A percentile compares a stretch with the other conserved stretches of the same genome.
Conservation (phyloP, 345 rosid genomes). For the Brassica incana region DNA sequence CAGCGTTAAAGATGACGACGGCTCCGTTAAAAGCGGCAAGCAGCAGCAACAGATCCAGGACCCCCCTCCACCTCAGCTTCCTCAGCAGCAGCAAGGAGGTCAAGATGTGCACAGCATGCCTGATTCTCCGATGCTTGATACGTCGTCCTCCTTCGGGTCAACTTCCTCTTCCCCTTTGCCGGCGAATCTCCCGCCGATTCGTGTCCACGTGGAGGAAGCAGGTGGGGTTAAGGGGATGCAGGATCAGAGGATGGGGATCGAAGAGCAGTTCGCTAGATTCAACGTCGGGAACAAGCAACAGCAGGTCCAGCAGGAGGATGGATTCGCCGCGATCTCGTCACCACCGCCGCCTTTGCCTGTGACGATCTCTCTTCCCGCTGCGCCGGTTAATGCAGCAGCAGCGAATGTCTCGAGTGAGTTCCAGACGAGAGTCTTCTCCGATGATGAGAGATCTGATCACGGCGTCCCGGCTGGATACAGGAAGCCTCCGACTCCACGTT, state of each 20-base stretch:
- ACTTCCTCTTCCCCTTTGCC: conserved; percentile 85
- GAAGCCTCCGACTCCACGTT: conserved; percentile 51
- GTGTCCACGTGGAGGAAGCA: conserved; percentile 70
- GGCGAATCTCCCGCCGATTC: conserved; percentile 85
- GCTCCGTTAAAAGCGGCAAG: conserved; percentile 50
- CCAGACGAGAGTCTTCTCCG: conserved; percentile 57
- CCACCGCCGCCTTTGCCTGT: conserved; percentile 60
- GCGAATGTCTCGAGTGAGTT: conserved; percentile 51
- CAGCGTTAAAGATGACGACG: conserved; percentile 41
- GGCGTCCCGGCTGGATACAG: conserved; percentile 59
- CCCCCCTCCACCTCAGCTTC: conserved; percentile 20
- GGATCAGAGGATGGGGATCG: conserved; percentile 72
- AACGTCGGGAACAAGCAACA: conserved; percentile 39
- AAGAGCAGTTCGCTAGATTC: conserved; percentile 79
- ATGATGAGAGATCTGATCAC: conserved; percentile 94
- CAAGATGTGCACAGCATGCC: conserved; percentile 85
- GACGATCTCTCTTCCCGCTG: conserved; percentile 45
- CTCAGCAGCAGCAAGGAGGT: conserved; percentile 45
- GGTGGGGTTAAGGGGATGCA: conserved; percentile 39
- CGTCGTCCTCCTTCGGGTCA: conserved; percentile 87
- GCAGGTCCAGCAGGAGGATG: conserved; percentile 54
- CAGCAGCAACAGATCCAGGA: conserved; percentile 37
- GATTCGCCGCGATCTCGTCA: conserved; percentile 52
- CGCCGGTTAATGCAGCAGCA: conserved; percentile 43
- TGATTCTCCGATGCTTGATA: conserved; percentile 94